Base-by-base conservation (phyloP, 306 rosid species). In the Sicyos edulis region DNA sequence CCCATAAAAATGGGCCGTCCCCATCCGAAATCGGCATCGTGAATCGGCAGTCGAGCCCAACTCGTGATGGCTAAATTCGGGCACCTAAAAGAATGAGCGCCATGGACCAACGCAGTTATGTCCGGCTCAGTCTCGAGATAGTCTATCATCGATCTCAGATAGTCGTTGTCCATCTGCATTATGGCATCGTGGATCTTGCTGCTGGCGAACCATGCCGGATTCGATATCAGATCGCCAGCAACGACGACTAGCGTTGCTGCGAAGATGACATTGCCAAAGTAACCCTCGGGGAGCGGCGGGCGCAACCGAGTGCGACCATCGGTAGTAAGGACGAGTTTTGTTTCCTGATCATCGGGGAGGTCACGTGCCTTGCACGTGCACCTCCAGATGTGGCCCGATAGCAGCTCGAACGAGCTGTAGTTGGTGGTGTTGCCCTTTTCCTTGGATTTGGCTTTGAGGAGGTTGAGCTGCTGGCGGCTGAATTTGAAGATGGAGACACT, bases 1-100 rank as follows among this genome's bases (percentile, higher is more conserved):
- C 98, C 98, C 98, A 93, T 86, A 79, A 90, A 93, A 17, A 90
- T 84, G 5, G 98, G 98, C 29, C 95, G 85, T 21, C 98, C 97
- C 96, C 97, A 93, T 53, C 98, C 98, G 32, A 93, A 93, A 54
- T 93, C 96, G 71, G 98, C 98, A 68, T 93, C 96, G 40, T 93
- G 88, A 19, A 93, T 87, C 0, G 98, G 98, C 66, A 93, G 86
- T 77, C 96, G 85, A 6, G 76, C 83, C 98, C 98, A 93, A 37
- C 96, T 90, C 15, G 92, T 87, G 69, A 93, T 90, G 7, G 95
- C 97, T 7, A 93, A 96, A 73, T 93, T 93, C 0, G 98, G 98
- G 44, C 97, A 87, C 77, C 83, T 80, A 29, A 93, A 90, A 44
- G 90, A 84, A 45, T 93, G 96, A 0, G 95, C 90, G 0, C 95